Conservation (phyloP, 805 yeast genomes). For the Candida ipomoeae region DNA sequence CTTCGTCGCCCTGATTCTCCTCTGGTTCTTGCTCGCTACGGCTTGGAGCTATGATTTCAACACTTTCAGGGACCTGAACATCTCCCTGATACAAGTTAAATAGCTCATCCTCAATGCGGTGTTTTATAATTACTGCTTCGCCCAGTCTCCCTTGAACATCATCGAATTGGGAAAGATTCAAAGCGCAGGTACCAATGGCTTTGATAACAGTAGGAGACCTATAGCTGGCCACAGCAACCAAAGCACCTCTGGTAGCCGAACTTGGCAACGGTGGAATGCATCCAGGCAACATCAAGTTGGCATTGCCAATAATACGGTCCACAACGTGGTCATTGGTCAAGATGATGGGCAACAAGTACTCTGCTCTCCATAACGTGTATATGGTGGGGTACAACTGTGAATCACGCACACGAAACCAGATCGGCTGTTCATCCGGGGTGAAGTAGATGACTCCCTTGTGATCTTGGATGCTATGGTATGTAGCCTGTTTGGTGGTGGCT, state of each 20-base stretch:
- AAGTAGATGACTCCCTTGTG: constrained; percentile 61
- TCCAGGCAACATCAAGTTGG: constrained; percentile 77
- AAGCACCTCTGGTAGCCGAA: constrained; percentile 43
- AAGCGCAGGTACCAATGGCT: constrained; percentile 65
- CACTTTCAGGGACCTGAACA: constrained; percentile 25
- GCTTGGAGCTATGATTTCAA: constrained; percentile 10
- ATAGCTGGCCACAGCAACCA: constrained; percentile 69
- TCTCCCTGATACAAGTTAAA: constrained; percentile 48
- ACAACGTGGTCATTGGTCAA: constrained; percentile 73
- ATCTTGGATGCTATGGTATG: constrained; percentile 51
- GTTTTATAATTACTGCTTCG: constrained; percentile 71
- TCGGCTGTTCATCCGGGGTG: constrained; percentile 60
- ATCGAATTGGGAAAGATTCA: constrained; percentile 43
- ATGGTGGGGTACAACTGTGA: constrained; percentile 62
- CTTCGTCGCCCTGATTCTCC: background rate
- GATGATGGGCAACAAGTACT: constrained; percentile 61
- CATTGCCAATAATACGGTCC: constrained; percentile 68
- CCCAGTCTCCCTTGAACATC: constrained; percentile 65
- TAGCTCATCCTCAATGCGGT: constrained; percentile 63
- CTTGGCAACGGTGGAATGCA: constrained; percentile 56
- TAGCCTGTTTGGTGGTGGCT: constrained; percentile 54
- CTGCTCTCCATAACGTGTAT: constrained; percentile 66
- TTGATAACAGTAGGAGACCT: constrained; percentile 57
- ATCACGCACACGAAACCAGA: constrained; percentile 66
- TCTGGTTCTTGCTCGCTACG: background rate